A percentile compares a stretch with the other conserved stretches of the same genome.
Conservation (phyloP, 257 asterid species). For the Rhazya stricta region DNA sequence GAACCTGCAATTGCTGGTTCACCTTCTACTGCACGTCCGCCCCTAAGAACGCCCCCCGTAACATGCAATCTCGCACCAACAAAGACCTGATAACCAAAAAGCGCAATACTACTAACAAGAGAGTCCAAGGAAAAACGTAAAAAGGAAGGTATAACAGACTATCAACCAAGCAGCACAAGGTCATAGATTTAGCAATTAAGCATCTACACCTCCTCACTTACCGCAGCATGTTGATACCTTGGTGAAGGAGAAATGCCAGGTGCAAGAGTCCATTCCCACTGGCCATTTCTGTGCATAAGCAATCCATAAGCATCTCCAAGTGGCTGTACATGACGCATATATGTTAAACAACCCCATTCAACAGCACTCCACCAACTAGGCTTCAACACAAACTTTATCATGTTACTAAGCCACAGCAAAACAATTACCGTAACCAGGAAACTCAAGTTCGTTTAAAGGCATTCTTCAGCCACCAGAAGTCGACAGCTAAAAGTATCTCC, state of each 20-base stretch:
- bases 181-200: neutral
- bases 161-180: neutral
- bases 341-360: constrained; percentile 19
- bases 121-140: neutral
- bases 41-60: constrained; percentile 96
- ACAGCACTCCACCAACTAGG: constrained; percentile 7
- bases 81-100: constrained; percentile 57
- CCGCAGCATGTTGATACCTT: constrained; percentile 97
- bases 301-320: constrained; percentile 94
- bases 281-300: constrained; percentile 97
- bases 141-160: neutral
- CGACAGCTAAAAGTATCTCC: neutral
- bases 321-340: constrained; percentile 50
- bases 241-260: constrained; percentile 97
- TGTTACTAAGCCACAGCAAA: neutral
- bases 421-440: neutral
- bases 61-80: constrained; percentile 98
- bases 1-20: constrained; percentile 89
- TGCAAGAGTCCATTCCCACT: constrained; percentile 99
- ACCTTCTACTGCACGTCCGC: constrained; percentile 95
- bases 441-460: neutral
- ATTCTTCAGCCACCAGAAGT: neutral
- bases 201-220: constrained; percentile 33
- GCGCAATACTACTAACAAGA: neutral
- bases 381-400: neutral